These are phyloP conservation scores for Taphrina confusa DNA, from an alignment of 1,139 yeast species.

Conservation along the genomic window DNA sequence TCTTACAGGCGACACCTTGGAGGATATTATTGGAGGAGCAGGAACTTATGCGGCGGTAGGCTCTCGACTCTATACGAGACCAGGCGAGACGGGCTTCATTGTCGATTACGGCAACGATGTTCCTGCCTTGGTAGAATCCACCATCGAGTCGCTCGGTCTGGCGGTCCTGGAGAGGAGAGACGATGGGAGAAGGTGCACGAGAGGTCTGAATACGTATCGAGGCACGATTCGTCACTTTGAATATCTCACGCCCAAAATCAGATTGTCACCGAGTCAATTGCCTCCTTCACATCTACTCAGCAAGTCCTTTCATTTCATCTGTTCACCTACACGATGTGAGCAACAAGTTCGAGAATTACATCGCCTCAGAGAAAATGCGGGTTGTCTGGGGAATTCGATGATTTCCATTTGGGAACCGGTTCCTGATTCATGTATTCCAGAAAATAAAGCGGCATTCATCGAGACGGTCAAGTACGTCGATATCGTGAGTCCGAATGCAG, in stretches of 20 bases:
- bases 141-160: slow-evolving; percentile 62
- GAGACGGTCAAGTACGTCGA: slow-evolving; percentile 55
- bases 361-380: slow-evolving; percentile 35
- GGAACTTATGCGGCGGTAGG: slow-evolving; percentile 67
- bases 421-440: slow-evolving; percentile 66
- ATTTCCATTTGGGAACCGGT: slow-evolving; percentile 75
- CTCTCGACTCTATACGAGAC: slow-evolving; percentile 40
- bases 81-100: slow-evolving; percentile 60
- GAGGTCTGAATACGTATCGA: slow-evolving; percentile 78
- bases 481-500: slow-evolving; percentile 77
- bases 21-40: slow-evolving; percentile 80
- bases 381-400: slow-evolving; percentile 35
- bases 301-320: slow-evolving; percentile 66
- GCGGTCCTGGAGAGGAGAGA: slow-evolving; percentile 61
- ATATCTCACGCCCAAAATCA: slow-evolving; percentile 62
- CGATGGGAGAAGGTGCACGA: slow-evolving; percentile 61
- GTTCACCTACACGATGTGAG: slow-evolving; percentile 55
- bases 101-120: slow-evolving; percentile 81
- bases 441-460: slow-evolving; percentile 51
- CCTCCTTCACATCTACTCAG: slow-evolving; percentile 51
- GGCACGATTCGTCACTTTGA: slow-evolving; percentile 59
- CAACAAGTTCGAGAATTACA: slow-evolving; percentile 1
- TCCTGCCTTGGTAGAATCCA: slow-evolving; percentile 54
- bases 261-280: slow-evolving; percentile 66
- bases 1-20: slow-evolving; percentile 52